A percentile compares a stretch with the other conserved stretches of the same genome.
Evolutionary conservation across 2,329 filamentous ascomycete genomes (phyloP).

Genomic region (Hypoxylon sp.): DNA sequence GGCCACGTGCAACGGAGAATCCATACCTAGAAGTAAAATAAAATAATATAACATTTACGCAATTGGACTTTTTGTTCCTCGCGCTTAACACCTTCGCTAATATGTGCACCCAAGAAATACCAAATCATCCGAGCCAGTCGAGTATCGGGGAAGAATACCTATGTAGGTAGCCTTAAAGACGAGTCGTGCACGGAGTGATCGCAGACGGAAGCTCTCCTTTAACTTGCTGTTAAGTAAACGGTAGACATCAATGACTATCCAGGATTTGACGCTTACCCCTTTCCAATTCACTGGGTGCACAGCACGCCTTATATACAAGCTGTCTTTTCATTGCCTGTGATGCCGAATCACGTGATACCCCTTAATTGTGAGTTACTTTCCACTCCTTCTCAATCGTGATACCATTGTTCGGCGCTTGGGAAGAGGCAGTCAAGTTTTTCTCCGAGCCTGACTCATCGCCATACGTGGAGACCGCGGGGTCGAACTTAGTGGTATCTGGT

Average conservation of each 20-base stretch:
- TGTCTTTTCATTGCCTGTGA: neutral
- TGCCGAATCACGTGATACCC: neutral
- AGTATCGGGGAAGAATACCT: neutral
- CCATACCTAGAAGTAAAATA: too few species aligned
- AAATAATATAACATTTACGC: too few species aligned
- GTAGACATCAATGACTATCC: neutral
- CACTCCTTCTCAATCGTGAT: slow-evolving; percentile 46
- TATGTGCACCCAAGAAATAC: neutral
- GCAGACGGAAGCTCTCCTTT: neutral
- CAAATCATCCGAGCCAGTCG: neutral
- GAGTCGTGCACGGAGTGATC: neutral
- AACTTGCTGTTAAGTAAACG: neutral
- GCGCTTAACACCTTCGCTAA: neutral
- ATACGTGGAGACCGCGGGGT: slow-evolving; percentile 27
- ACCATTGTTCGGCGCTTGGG: slow-evolving; percentile 19
- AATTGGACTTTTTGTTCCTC: too few species aligned
- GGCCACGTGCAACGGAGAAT: too few species aligned
- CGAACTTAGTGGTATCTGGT: slow-evolving; percentile 19
- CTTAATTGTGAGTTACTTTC: slow-evolving; percentile 32
- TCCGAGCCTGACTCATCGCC: slow-evolving; percentile 48
- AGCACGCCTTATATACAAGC: neutral
- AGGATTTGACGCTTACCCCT: neutral
- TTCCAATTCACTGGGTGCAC: neutral
- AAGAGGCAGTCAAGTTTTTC: slow-evolving; percentile 40
- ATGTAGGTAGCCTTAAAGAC: neutral